Base-by-base conservation (phyloP, 805 yeast genomes). In the Starmerella stellata region DNA sequence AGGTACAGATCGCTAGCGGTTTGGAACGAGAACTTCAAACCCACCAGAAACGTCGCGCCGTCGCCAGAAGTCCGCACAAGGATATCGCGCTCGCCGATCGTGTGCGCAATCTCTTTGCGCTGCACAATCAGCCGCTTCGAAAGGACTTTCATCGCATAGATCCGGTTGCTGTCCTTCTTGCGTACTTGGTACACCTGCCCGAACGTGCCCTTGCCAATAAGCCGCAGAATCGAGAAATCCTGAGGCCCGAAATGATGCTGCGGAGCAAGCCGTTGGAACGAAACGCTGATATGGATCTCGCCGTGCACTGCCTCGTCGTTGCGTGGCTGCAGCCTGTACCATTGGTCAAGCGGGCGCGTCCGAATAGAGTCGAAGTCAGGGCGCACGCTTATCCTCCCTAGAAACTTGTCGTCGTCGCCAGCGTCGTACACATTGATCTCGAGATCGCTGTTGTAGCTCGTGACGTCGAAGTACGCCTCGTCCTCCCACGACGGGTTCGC, bases 181-280 rank as follows among this genome's bases (percentile, higher is more conserved):
- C 78, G 74, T 33, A 90, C 98, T 63, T 90, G 98, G 60, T 78
- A 90, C 28, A 87, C 98, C 62, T 82, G 94, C 24, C 98, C 98
- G 65, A 87, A 87, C 1, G 96, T 90, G 39, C 98, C 98, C 56
- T 82, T 83, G 44, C 98, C 98, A 44, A 87, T 65, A 38, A 87
- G 65, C 53, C 95, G 69, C 51, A 90, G 69, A 15, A 87, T 82
- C 57, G 85, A 94, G 59, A 90, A 90, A 60, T 90, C 96, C 37
- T 76, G 77, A 4, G 98, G 98, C 1, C 95, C 94, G 53, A 48
- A 45, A 49, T 77, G 80, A 50, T 74, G 72, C 57, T 79, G 77
- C 37, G 72, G 64, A 17, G 78, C 73, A n/a, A n/a, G n/a, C 27
- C 72, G 62, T 35, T 72, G 72, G 58, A 75, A 87, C 46, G 73